Conservation (phyloP, 805 yeast genomes). For the Wickerhamiella musiphila region DNA sequence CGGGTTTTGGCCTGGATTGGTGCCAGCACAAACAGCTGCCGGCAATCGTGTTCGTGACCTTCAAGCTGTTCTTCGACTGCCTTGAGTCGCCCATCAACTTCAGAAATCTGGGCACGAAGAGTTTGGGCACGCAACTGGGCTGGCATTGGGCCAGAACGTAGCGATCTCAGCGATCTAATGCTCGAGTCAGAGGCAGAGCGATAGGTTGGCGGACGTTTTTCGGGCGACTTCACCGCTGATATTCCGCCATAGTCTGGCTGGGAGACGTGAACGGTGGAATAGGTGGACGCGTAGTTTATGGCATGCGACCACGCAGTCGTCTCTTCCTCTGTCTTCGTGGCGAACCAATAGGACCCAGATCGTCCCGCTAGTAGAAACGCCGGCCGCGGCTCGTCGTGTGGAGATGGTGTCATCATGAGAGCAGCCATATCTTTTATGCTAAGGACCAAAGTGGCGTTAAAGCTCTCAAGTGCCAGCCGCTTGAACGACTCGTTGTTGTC, state of each 20-base stretch:
- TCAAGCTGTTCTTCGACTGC: slow-evolving; percentile 21
- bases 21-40: slow-evolving; percentile 29
- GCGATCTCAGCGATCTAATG: background rate
- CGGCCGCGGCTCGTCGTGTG: slow-evolving; percentile 8
- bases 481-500: slow-evolving; percentile 10
- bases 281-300: slow-evolving; percentile 35
- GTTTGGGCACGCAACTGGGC: background rate
- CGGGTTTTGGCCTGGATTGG: slow-evolving; percentile 40
- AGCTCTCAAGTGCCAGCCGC: slow-evolving; percentile 23
- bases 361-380: slow-evolving; percentile 19
- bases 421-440: slow-evolving; percentile 29
- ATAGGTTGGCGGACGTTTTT: too few species aligned
- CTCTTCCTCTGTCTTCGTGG: slow-evolving; percentile 31
- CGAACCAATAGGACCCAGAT: slow-evolving; percentile 21
- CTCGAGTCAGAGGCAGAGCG: slow-evolving; percentile 2
- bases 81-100: slow-evolving; percentile 22
- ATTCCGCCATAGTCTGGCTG: too few species aligned
- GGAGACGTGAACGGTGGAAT: slow-evolving; percentile 21
- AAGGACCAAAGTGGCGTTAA: slow-evolving; percentile 22
- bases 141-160: too few species aligned
- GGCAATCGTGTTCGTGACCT: slow-evolving; percentile 22
- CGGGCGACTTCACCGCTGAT: too few species aligned
- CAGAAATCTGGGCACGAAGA: slow-evolving; percentile 8
- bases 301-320: slow-evolving; percentile 41
- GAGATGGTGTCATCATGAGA: slow-evolving; percentile 11